phyloP scores from a whole-genome alignment of 2,329 filamentous ascomycete genomes.

The Fusarium miscanthi region DNA sequence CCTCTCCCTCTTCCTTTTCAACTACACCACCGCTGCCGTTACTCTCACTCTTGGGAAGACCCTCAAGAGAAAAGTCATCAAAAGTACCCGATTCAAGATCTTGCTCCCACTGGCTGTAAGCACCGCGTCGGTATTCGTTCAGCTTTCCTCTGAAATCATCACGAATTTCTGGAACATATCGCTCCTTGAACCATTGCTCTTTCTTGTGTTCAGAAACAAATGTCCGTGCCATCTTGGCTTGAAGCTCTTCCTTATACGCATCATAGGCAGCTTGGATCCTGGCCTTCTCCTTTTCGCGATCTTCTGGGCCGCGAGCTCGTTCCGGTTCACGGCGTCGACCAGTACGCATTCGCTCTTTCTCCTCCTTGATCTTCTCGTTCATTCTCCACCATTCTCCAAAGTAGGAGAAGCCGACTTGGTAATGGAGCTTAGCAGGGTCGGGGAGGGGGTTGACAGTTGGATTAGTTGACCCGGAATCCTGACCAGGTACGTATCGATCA shows the following conservation, averaged over 20 bases:
- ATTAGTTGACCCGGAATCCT: conserved; percentile 61
- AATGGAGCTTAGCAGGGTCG: conserved; percentile 78
- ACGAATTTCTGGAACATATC: conserved; percentile 86
- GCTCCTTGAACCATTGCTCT: conserved; percentile 98
- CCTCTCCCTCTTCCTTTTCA: conserved; percentile 96
- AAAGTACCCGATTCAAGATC: conserved; percentile 88
- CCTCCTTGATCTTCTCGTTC: conserved; percentile 85
- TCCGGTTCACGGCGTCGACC: conserved; percentile 76
- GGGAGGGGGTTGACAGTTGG: conserved; percentile 72
- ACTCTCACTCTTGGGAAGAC: conserved; percentile 91
- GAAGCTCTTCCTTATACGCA: conserved; percentile 74
- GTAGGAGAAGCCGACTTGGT: conserved; percentile 86
- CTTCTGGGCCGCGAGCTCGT: conserved; percentile 73
- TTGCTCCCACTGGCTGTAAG: conserved; percentile 88
- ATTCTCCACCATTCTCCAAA: conserved; percentile 89
- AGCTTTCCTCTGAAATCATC: conserved; percentile 80
- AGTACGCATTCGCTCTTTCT: conserved; percentile 76
- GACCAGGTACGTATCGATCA: conserved; percentile 85
- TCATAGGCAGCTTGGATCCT: conserved; percentile 80
- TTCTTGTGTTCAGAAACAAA: conserved; percentile 94
- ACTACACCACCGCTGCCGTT: conserved; percentile 86
- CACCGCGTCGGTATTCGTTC: conserved; percentile 80
- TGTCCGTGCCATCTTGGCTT: conserved; percentile 82
- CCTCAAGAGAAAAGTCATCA: conserved; percentile 94
- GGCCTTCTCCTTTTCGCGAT: conserved; percentile 81